A percentile compares a stretch with the other conserved stretches of the same genome.
Evolutionary conservation across 1,284 basidiomycete genomes (phyloP).

Genomic region (Sphaerobolus stellatus): DNA sequence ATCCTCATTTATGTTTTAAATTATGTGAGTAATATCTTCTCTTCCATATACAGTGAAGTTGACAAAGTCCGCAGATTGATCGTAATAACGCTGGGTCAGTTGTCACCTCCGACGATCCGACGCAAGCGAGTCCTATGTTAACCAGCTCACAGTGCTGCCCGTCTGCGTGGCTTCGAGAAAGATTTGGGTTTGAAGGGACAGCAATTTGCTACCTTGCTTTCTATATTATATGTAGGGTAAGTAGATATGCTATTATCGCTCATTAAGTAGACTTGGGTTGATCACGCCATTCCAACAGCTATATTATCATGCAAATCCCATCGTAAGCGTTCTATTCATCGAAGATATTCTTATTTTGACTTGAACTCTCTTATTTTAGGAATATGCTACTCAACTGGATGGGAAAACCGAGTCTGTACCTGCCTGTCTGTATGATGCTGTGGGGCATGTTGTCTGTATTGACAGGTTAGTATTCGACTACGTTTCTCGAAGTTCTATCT

Average conservation of each 20-base stretch:
- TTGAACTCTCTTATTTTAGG: conserved; percentile 39
- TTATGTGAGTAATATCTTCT: conserved; percentile 43
- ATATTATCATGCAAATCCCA: conserved; percentile 78
- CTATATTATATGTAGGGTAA: conserved; percentile 70
- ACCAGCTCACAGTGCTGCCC: conserved; percentile 49
- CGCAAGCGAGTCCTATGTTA: conserved; percentile 2
- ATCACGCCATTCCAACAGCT: conserved; percentile 34
- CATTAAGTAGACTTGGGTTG: neutral
- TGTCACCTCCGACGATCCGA: neutral
- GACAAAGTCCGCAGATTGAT: conserved; percentile 14
- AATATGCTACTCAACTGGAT: conserved; percentile 75
- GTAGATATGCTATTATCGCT: neutral
- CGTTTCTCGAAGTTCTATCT: neutral
- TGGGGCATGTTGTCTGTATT: conserved; percentile 35
- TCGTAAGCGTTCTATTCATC: conserved; percentile 49
- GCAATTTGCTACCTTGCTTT: conserved; percentile 70
- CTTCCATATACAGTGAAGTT: neutral
- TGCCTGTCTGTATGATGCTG: conserved; percentile 36
- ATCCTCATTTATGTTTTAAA: conserved; percentile 69
- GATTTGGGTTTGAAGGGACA: conserved; percentile 63
- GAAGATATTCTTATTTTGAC: no score
- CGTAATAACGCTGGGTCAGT: conserved; percentile 23
- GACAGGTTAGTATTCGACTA: conserved; percentile 16
- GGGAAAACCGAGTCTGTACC: conserved; percentile 61
- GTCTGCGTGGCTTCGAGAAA: conserved; percentile 66